These are phyloP conservation scores for Aspergillus panamensis DNA, from an alignment of 495 filamentous ascomycete genomes.

Conservation along the genomic window DNA sequence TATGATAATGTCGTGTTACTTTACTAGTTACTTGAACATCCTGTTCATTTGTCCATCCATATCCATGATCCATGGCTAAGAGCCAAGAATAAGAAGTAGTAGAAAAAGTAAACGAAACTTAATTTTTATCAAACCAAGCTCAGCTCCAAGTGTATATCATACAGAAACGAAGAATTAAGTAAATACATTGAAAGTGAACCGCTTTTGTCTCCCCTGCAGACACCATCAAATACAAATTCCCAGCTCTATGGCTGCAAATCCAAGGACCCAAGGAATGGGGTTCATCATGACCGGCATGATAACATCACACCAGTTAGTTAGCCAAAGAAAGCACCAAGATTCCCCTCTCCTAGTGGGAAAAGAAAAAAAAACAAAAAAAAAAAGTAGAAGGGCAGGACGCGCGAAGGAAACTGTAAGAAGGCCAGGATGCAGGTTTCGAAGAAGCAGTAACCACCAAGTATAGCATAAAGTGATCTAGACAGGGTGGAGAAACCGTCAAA, in stretches of 20 bases:
- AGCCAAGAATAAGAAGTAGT: too few relatives aligned
- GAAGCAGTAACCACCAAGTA: background rate
- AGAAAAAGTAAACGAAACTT: too few relatives aligned
- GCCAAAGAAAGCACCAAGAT: background rate
- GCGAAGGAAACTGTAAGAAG: background rate
- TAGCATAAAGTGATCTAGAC: background rate
- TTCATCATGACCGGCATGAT: background rate
- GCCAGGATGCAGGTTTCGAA: background rate
- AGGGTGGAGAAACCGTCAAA: background rate
- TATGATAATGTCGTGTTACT: too few relatives aligned
- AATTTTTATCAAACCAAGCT: too few relatives aligned
- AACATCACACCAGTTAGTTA: background rate
- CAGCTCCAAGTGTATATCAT: background rate
- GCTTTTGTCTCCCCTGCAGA: too few relatives aligned
- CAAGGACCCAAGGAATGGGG: background rate
- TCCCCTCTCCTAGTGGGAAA: background rate
- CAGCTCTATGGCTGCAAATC: background rate
- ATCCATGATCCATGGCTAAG: too few relatives aligned
- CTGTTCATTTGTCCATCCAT: too few relatives aligned
- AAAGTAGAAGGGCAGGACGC: background rate
- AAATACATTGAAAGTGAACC: too few relatives aligned
- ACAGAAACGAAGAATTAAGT: background rate
- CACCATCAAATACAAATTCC: too few relatives aligned
- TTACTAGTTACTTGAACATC: too few relatives aligned
- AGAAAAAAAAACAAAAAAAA: background rate